These are phyloP conservation scores for Cercophora sp. DNA, from an alignment of 495 filamentous ascomycete genomes.

Conservation along the genomic window DNA sequence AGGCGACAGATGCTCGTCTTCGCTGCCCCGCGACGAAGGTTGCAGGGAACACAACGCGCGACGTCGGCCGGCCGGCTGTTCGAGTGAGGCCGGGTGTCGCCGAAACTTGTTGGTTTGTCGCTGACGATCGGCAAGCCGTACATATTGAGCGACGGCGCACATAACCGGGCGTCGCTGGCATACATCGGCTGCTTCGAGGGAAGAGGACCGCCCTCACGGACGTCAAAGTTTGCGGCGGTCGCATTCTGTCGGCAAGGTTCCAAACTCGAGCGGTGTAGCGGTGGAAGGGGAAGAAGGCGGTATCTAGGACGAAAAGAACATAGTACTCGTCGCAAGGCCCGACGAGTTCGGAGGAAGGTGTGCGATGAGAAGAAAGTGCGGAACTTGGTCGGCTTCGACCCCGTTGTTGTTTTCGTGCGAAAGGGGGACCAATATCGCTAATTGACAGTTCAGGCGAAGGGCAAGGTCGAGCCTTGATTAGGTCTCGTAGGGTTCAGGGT, in stretches of 20 bases:
- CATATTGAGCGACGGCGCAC: slow-evolving; percentile 16
- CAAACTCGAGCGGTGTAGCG: no score
- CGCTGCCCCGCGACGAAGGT: slow-evolving; percentile 22
- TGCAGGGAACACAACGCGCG: slow-evolving; percentile 17
- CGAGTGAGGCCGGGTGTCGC: background rate
- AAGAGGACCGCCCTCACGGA: background rate
- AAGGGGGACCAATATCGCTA: no score
- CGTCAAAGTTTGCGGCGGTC: background rate
- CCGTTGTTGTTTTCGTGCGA: background rate
- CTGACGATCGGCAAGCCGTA: slow-evolving; percentile 11
- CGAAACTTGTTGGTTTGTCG: no score
- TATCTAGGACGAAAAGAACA: no score
- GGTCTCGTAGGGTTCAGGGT: background rate
- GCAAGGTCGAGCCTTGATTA: slow-evolving; percentile 8
- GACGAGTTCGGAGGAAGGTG: no score
- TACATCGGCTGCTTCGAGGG: background rate
- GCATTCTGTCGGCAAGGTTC: no score
- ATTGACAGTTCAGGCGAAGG: no score
- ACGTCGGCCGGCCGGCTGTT: background rate
- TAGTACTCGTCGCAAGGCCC: no score
- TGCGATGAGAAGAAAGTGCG: background rate
- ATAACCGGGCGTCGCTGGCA: background rate
- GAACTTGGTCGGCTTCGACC: background rate
- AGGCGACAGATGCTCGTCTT: slow-evolving; percentile 29
- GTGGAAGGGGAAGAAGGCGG: no score